Conservation (phyloP, 257 asterid species). For the Forsythia suspensa region DNA sequence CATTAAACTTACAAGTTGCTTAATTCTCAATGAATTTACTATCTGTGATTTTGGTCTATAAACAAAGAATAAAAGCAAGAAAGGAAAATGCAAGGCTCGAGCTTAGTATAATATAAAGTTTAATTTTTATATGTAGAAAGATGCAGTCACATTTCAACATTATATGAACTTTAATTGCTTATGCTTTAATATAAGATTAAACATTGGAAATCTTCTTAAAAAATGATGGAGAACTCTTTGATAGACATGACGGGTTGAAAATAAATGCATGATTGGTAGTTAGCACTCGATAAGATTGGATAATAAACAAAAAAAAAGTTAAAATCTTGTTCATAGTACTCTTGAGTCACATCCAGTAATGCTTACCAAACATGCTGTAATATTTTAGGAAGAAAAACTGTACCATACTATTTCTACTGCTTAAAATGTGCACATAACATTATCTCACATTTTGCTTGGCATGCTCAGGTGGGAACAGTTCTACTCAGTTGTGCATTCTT, state of each 20-base stretch:
- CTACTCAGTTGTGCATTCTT: constrained; percentile 87
- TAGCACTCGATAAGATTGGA: too few relatives aligned
- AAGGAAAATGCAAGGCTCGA: not conserved
- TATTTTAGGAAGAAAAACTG: too few relatives aligned
- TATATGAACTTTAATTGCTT: not conserved
- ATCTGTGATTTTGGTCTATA: not conserved
- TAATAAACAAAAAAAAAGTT: too few relatives aligned
- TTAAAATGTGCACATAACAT: too few relatives aligned
- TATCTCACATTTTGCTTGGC: constrained; percentile 19
- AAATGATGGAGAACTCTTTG: not conserved
- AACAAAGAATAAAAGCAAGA: not conserved
- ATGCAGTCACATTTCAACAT: not conserved
- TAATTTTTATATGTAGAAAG: not conserved
- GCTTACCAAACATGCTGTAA: too few relatives aligned
- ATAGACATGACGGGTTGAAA: not conserved
- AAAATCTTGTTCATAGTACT: too few relatives aligned
- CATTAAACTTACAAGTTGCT: not conserved
- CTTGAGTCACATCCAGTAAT: too few relatives aligned
- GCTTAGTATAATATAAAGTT: not conserved
- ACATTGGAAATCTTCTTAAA: not conserved
- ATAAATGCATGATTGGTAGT: not conserved
- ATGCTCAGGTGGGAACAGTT: constrained; percentile 89
- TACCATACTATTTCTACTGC: too few relatives aligned
- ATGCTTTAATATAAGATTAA: not conserved
- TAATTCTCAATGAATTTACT: not conserved